These are phyloP conservation scores for Geum urbanum DNA, from an alignment of 306 rosid genomes.

Conservation along the genomic window DNA sequence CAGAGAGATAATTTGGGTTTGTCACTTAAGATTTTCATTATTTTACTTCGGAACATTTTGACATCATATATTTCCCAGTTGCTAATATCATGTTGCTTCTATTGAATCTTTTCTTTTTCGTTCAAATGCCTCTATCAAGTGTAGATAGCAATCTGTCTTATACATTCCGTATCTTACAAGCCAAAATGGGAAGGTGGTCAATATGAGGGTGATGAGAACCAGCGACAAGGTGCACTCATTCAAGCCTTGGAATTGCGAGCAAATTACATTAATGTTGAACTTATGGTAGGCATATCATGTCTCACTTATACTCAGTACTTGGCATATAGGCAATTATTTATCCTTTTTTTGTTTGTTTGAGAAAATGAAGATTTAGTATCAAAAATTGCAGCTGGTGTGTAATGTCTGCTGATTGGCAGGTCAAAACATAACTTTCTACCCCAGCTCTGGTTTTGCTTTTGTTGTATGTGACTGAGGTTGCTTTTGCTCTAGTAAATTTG, in stretches of 20 bases:
- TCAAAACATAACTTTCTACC: no score
- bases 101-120: not conserved
- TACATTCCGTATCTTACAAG: conserved; percentile 27
- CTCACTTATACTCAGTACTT: no score
- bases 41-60: no score
- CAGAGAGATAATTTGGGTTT: no score
- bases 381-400: no score
- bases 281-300: conserved; percentile 34
- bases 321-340: no score
- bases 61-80: not conserved
- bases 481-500: no score
- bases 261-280: conserved; percentile 54
- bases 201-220: conserved; percentile 51
- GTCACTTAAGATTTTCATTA: not conserved
- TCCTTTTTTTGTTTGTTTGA: no score
- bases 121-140: not conserved
- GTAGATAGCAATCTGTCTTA: not conserved
- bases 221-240: conserved; percentile 42
- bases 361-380: no score
- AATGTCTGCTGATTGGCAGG: no score
- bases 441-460: no score
- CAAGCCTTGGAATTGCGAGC: conserved; percentile 48
- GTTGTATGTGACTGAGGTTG: no score
- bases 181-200: conserved; percentile 67
- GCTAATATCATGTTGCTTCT: not conserved